Evolutionary conservation across 495 filamentous ascomycete genomes (phyloP).

Genomic region (Bathelium albidoporum): DNA sequence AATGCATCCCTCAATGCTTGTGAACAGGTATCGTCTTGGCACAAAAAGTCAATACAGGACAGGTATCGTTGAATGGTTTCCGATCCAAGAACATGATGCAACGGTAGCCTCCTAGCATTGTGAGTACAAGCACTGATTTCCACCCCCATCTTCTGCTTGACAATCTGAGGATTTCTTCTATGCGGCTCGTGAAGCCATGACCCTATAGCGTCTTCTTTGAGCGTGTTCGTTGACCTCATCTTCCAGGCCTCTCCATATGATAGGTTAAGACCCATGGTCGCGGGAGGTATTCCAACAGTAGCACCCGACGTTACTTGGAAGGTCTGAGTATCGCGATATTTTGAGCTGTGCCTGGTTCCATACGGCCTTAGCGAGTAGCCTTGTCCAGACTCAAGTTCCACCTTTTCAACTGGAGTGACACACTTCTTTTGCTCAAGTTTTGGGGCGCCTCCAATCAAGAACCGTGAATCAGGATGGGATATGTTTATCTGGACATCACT

Average conservation of each 20-base stretch:
- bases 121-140: neutral
- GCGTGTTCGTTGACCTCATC: neutral
- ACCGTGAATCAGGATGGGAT: neutral
- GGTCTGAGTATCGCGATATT: neutral
- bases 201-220: neutral
- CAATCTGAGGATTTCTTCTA: neutral
- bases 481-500: neutral
- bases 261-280: neutral
- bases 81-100: neutral
- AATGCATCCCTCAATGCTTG: neutral
- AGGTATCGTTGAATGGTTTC: neutral
- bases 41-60: neutral
- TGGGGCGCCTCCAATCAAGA: neutral
- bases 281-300: neutral
- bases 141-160: neutral
- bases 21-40: neutral
- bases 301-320: neutral
- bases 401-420: neutral
- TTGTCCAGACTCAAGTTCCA: neutral
- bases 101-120: neutral
- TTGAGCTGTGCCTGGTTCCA: neutral
- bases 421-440: neutral
- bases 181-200: neutral
- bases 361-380: neutral
- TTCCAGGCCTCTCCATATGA: neutral